Base-by-base conservation (phyloP, 2,329 filamentous ascomycete species). In the Pseudocercospora crystallina region DNA sequence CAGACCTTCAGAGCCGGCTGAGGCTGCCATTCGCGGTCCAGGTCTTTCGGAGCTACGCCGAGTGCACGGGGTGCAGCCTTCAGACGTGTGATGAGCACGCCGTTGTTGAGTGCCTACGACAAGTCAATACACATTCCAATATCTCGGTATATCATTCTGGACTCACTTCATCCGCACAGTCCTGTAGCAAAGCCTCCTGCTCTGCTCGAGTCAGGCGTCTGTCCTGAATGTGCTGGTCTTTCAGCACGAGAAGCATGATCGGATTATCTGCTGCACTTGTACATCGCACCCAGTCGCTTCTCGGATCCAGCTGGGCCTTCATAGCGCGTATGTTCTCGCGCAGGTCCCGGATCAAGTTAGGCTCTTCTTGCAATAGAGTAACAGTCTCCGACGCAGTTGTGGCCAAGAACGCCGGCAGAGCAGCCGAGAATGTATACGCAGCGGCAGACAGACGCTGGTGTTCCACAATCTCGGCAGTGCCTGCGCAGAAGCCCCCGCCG, bases 301-400 rank as follows among this genome's bases (percentile, higher is more conserved):
- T 83, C 2, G 91, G 91, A 64, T 97, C 91, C 32, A 99, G 76
- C 71, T 96, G 91, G 8, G 84, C 83, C 65, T 85, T 83, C 86
- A 99, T 90, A 0, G 84, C 80, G 68, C 84, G 87, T 68, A 91
- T 90, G 64, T 95, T 92, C 61, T 97, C 92, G 45, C 91, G 82
- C 64, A 95, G 82, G 59, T 86, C 85, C 1, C 77, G 74, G 44
- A 97, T 74, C 33, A 95, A 84, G 50, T 95, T 89, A 0, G 92
- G 91, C 65, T 87, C 90, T 36, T 87, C 87, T 71, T 96, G 90
- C 43, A 99, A 78, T 60, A 97, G 76, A 49, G 85, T 84, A 50
- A 97, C 80, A 1, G 90, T 92, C 73, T 96, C 94, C 67, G 89
- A 95, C 1, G 92, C 90, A 0, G 91, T 96, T n/a, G 95, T 95